Evolutionary conservation across 345 rosid genomes (phyloP).

Genomic region (Pistacia vera): DNA sequence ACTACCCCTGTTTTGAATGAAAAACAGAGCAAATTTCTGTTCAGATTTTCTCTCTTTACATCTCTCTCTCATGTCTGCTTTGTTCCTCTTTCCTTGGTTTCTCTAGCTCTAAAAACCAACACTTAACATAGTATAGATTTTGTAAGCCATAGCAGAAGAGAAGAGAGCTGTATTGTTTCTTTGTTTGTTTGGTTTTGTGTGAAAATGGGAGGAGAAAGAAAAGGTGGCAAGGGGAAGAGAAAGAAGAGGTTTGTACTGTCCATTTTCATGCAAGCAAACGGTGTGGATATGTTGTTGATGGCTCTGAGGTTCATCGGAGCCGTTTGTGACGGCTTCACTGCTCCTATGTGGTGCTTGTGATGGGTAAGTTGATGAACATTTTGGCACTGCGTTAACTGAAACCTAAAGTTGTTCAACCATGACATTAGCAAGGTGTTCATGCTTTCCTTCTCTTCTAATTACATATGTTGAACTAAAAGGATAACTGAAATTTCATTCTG

Average conservation of each 20-base stretch:
- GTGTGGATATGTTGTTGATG: conserved; percentile 60
- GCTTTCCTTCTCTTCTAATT: not conserved
- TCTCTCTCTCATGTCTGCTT: no score
- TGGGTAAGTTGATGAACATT: conserved; percentile 65
- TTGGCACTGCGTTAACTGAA: conserved; percentile 39
- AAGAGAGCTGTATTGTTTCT: no score
- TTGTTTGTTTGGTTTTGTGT: conserved; percentile 39
- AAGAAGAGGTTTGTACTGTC: conserved; percentile 41
- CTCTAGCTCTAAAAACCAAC: no score
- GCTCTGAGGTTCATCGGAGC: conserved; percentile 66
- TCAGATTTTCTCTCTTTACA: no score
- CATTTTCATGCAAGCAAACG: conserved; percentile 69
- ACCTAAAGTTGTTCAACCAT: conserved; percentile 35
- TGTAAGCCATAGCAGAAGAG: no score
- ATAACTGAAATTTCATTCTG: no score
- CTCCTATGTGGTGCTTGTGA: conserved; percentile 56
- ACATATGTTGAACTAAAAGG: not conserved
- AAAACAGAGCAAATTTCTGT: no score
- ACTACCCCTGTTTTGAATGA: no score
- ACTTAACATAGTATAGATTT: no score
- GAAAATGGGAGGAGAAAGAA: no score
- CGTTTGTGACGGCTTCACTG: conserved; percentile 59
- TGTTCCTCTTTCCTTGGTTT: no score
- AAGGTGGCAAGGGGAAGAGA: not conserved
- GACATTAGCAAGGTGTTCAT: conserved; percentile 43